Percentiles rank a stretch among this genome's conserved stretches.
Evolutionary conservation across 1,284 basidiomycete species (phyloP).

Genomic region (Neolentinus lepideus): DNA sequence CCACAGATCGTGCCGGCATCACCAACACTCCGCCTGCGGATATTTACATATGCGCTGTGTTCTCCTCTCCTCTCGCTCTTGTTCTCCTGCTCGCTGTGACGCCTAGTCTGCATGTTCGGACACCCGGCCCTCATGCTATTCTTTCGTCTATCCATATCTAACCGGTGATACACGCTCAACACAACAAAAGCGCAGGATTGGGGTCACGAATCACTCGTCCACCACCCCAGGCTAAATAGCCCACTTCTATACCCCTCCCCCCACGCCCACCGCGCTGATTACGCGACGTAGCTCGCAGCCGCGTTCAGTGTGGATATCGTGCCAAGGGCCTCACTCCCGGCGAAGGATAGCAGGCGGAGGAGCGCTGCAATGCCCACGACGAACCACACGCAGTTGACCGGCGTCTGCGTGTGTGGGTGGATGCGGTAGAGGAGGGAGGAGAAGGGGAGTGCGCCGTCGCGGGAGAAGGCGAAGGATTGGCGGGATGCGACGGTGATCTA

Average conservation of each 20-base stretch:
- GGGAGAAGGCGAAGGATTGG: constrained; percentile 13
- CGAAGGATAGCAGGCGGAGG: neutral
- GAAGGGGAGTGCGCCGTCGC: constrained; percentile 13
- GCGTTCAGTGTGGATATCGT: neutral
- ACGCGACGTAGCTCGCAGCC: constrained; percentile 49
- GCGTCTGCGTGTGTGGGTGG: constrained; percentile 12
- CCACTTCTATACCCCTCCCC: constrained; percentile 54
- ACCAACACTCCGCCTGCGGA: no score
- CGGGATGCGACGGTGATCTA: constrained; percentile 13
- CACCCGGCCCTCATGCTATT: no score
- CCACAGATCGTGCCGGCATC: no score
- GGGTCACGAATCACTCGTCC: constrained; percentile 40
- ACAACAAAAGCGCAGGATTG: no score
- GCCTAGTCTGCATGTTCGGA: no score
- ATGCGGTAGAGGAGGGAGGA: constrained; percentile 10
- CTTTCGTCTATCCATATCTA: no score
- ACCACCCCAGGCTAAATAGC: constrained; percentile 54
- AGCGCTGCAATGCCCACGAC: neutral
- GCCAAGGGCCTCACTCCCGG: neutral
- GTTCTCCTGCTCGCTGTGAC: no score
- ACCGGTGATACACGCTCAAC: no score
- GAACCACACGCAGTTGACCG: constrained; percentile 5
- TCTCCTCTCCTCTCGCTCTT: no score
- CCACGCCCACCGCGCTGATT: constrained; percentile 33
- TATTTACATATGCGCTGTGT: no score